Base-by-base conservation (phyloP, 768 basidiomycete species). In the Ramaria rubella region DNA sequence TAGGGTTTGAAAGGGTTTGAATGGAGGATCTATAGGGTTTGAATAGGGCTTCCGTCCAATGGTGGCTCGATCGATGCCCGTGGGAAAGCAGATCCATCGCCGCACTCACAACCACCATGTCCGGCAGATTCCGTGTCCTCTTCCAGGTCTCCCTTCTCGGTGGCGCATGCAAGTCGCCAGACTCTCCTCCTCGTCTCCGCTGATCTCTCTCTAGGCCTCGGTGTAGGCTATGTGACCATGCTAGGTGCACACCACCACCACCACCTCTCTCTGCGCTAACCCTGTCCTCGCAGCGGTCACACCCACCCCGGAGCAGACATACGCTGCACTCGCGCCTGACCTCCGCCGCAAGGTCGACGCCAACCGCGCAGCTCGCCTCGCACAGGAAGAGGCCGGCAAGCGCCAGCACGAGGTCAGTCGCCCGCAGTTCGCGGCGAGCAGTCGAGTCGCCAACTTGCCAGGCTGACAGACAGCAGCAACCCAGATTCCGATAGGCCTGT, bases 341-440 rank as follows among this genome's bases (percentile, higher is more conserved):
- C 67, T 86, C 59, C 77, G 75, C 61, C 76, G 79, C 46, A 80
- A 79, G 62, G 85, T 86, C 17, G 85, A 87, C 61, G 78, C 78
- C 2, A 73, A 76, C 55, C 77, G 81, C 33, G 76, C 76, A 15
- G 69, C 77, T 7, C 76, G 85, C 29, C 61, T 77, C 11, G 75
- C 77, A 3, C 73, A 77, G 65, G 85, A 85, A 70, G n/a, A 48
- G 27, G 46, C 26, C 8, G 24, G 11, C 11, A 30, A 19, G 23
- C 12, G 45, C 12, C 5, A 29, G 8, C 4, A 29, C 23, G 46
- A 48, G 29, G 46, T 48, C 11, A 38, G 36, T 38, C 11, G 26
- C 46, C 8, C 21, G 15, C 21, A 19, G 24, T 21, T 17, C 24
- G 15, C 43, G 8, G 15, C 8, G 8, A 21, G 19, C 29, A 9